phyloP scores from a whole-genome alignment of 805 yeast genomes.

The Blastobotrys robertii region DNA sequence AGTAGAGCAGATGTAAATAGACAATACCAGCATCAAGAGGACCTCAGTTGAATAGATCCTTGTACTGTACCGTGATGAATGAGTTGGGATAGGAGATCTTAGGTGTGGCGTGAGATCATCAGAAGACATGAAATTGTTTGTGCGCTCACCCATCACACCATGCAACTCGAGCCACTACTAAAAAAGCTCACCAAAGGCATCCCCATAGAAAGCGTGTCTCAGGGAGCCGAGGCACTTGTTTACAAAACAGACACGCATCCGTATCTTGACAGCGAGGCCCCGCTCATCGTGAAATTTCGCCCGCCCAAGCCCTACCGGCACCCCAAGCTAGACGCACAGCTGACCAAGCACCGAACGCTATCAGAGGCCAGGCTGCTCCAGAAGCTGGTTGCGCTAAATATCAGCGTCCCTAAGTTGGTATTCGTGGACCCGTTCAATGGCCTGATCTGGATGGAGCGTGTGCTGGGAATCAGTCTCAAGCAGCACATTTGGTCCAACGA shows the following conservation, averaged over 20 bases:
- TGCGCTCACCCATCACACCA: too few species aligned
- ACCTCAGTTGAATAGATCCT: too few species aligned
- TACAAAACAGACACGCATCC: slow-evolving; percentile 60
- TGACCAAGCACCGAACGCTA: slow-evolving; percentile 72
- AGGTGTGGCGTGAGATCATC: too few species aligned
- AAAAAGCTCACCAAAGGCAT: slow-evolving; percentile 23
- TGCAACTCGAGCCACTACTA: slow-evolving; percentile 10
- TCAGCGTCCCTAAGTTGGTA: slow-evolving; percentile 64
- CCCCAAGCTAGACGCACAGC: slow-evolving; percentile 60
- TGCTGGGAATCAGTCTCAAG: slow-evolving; percentile 42
- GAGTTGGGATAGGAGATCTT: too few species aligned
- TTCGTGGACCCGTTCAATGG: slow-evolving; percentile 73
- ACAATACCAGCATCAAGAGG: background rate
- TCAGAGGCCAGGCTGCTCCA: slow-evolving; percentile 75
- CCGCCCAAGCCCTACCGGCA: slow-evolving; percentile 91
- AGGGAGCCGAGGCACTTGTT: slow-evolving; percentile 88
- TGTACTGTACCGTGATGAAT: too few species aligned
- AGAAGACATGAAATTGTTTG: too few species aligned
- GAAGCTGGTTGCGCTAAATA: slow-evolving; percentile 39
- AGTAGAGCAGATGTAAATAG: background rate
- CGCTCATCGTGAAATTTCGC: slow-evolving; percentile 68
- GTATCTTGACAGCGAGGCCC: slow-evolving; percentile 31
- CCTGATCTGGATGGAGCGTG: slow-evolving; percentile 76
- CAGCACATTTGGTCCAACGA: slow-evolving; percentile 26
- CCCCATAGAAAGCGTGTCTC: slow-evolving; percentile 52